Percentiles rank a stretch among this genome's conserved stretches.
Conservation (phyloP, 306 rosid species). For the Quercus ilex region DNA sequence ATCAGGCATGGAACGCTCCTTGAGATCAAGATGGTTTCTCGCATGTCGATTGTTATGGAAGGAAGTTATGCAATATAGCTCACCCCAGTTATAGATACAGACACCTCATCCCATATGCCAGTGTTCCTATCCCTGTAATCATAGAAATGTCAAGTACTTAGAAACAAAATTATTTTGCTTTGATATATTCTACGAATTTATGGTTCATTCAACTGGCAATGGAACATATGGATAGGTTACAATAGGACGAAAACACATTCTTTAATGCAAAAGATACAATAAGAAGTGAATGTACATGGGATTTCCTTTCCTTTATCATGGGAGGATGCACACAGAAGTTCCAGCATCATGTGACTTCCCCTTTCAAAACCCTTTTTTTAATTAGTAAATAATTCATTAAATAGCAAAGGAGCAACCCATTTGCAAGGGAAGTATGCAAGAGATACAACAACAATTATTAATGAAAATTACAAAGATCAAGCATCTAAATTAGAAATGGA, state of each 20-base stretch:
- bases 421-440: no score
- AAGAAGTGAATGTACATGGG: not conserved
- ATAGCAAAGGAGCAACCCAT: no score
- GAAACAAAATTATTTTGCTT: slow-evolving; percentile 4
- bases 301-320: not conserved
- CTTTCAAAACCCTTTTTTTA: no score
- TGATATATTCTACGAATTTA: not conserved
- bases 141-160: slow-evolving; percentile 22
- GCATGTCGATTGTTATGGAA: slow-evolving; percentile 2
- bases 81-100: slow-evolving; percentile 80
- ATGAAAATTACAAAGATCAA: no score
- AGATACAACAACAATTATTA: no score
- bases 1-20: no score
- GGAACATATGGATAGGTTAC: not conserved
- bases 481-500: no score
- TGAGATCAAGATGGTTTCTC: no score
- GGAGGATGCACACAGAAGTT: not conserved
- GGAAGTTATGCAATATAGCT: slow-evolving; percentile 33
- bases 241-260: not conserved
- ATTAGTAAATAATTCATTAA: no score
- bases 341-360: not conserved
- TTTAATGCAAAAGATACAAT: not conserved
- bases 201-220: not conserved
- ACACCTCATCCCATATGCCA: slow-evolving; percentile 97
- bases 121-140: slow-evolving; percentile 93